Percentiles rank a stretch among this genome's conserved stretches.
These are phyloP conservation scores for Rhizopus delemar DNA, from an alignment of 371 early-diverging fungal genomes.

Conservation along the genomic window DNA sequence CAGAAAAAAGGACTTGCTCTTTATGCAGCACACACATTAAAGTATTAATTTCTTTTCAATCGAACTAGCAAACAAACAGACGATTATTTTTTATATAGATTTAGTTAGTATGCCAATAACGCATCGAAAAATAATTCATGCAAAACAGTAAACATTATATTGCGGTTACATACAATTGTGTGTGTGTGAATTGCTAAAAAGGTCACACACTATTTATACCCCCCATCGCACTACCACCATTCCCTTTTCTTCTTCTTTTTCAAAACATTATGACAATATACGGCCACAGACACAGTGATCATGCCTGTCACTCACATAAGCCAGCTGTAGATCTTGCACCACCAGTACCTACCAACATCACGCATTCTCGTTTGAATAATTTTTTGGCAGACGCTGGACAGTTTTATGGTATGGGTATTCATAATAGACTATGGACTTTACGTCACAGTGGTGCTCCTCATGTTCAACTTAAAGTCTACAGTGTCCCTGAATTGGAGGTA, in stretches of 20 bases:
- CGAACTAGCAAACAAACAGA: no score
- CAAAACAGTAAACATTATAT: no score
- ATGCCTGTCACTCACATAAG: constrained; percentile 6
- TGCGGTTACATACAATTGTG: no score
- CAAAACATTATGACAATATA: constrained; percentile 22
- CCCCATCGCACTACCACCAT: background rate
- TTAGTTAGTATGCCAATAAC: no score
- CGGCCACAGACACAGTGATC: constrained; percentile 27
- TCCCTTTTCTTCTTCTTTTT: constrained; percentile 9
- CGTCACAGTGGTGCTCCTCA: constrained; percentile 36
- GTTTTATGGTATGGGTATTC: constrained; percentile 52
- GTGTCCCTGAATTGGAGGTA: constrained; percentile 76
- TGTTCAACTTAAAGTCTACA: constrained; percentile 57
- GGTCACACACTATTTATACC: no score
- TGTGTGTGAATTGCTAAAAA: no score
- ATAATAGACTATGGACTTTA: constrained; percentile 36
- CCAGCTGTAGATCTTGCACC: constrained; percentile 43
- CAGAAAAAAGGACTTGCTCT: no score
- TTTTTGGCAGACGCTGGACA: constrained; percentile 42
- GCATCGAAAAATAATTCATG: no score
- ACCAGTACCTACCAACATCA: constrained; percentile 40
- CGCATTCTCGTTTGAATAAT: constrained; percentile 43
- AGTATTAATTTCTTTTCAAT: no score
- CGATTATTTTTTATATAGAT: no score
- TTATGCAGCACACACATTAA: no score